phyloP scores from a whole-genome alignment of 441 rosid genomes.

The Populus tomentosa region DNA sequence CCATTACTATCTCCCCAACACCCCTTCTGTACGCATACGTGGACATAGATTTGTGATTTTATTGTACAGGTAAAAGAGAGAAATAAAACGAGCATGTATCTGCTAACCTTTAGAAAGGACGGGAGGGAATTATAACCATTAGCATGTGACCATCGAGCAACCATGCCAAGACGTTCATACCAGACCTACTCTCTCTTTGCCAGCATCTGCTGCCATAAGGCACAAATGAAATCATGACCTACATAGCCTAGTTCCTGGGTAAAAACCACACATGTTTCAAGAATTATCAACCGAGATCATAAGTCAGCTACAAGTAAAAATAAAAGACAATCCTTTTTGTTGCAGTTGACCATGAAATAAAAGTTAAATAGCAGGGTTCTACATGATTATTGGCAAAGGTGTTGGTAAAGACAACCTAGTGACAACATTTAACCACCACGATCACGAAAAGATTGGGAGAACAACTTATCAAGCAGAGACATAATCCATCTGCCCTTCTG shows the following conservation, averaged over 20 bases:
- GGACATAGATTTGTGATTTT: no score
- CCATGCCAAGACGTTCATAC: no score
- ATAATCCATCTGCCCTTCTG: slow-evolving; percentile 1
- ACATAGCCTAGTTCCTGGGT: background rate
- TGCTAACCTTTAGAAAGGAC: background rate
- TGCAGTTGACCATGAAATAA: slow-evolving; percentile 3
- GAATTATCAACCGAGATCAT: background rate
- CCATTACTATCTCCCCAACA: no score
- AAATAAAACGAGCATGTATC: no score
- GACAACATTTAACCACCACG: slow-evolving; percentile 3
- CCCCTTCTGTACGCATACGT: no score
- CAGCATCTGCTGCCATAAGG: background rate
- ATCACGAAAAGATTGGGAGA: slow-evolving; percentile 8
- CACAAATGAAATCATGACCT: background rate
- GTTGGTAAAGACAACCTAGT: slow-evolving; percentile 12
- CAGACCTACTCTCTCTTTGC: background rate
- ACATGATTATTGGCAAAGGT: slow-evolving; percentile 19
- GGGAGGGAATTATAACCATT: background rate
- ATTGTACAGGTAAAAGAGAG: no score
- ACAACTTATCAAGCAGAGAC: slow-evolving; percentile 2
- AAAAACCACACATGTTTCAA: background rate
- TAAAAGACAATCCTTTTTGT: background rate
- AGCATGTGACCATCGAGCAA: no score
- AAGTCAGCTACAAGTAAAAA: background rate
- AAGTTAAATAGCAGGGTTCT: background rate